phyloP scores from a whole-genome alignment of 306 rosid genomes.

The Morella rubra region DNA sequence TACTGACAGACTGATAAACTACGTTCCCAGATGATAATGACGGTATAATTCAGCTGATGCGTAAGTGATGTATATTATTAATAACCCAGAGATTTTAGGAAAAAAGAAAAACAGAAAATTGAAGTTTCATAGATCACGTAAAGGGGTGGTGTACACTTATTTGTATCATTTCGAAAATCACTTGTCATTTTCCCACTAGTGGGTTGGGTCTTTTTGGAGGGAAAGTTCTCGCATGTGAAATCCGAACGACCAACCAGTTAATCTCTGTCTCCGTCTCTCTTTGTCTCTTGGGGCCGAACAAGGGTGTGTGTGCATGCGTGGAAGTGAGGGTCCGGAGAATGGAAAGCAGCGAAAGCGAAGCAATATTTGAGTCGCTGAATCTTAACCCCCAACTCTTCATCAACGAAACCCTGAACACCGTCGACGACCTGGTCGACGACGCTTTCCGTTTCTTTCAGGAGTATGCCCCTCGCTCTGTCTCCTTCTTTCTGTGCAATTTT shows the following conservation, averaged over 20 bases:
- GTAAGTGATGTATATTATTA: too few relatives aligned
- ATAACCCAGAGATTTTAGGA: too few relatives aligned
- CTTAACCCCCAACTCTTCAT: slow-evolving; percentile 73
- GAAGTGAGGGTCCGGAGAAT: slow-evolving; percentile 21
- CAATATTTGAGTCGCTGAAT: slow-evolving; percentile 55
- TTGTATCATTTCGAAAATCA: too few relatives aligned
- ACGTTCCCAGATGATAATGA: too few relatives aligned
- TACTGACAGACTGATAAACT: too few relatives aligned
- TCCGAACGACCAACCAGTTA: too few relatives aligned
- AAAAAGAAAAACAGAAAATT: too few relatives aligned
- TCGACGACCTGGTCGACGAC: slow-evolving; percentile 55
- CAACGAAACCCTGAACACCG: slow-evolving; percentile 64
- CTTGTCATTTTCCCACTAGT: too few relatives aligned
- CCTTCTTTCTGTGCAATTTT: not conserved
- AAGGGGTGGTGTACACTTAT: too few relatives aligned
- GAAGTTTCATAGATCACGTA: too few relatives aligned
- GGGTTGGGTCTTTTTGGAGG: not conserved
- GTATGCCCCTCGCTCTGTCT: slow-evolving; percentile 30
- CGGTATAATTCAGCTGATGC: too few relatives aligned
- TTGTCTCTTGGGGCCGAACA: not conserved
- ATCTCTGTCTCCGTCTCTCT: too few relatives aligned
- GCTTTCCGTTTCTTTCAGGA: slow-evolving; percentile 61
- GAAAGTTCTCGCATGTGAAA: not conserved
- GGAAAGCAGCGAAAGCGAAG: slow-evolving; percentile 71
- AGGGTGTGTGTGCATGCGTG: not conserved